Base-by-base conservation (phyloP, 106 monocot genomes). In the Gastrodia elata region DNA sequence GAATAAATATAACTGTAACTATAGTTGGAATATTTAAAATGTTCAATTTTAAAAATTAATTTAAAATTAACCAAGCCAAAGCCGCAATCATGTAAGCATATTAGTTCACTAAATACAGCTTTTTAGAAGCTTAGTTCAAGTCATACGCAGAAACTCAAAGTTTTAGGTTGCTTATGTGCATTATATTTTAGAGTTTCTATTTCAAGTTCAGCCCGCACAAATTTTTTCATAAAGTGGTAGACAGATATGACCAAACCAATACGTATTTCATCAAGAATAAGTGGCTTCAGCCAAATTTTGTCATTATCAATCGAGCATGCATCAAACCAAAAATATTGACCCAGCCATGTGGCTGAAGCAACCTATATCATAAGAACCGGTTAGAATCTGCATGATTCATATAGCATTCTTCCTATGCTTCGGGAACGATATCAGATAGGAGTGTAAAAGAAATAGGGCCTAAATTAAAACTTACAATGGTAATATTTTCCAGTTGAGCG, bases 401-500 rank as follows among this genome's bases (percentile, higher is more conserved):
- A 11, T 27, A 59, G 25, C 4, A 30, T 27, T n/a, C 61, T 30
- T 3, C 10, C 27, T 10, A 24, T 30, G 10, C 61, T 33, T 61
- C 0, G 32, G 32, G 61, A 61, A 61, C 13, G 61, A 61, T 67
- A 8, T 7, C 35, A 67, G 0, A 36, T 15, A 9, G n/a, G 18
- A 10, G 20, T 27, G 10, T 38, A 38, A 8, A 3, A 24, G 39
- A 39, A 58, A 40, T 37, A 25, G 20, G 35, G 36, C 8, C 48
- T 35, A 20, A 41, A 71, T 6, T 26, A 33, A 36, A 77, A 49
- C 93, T 91, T 88, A 97, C 97, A 97, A 74, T 97, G 97, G 71
- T 97, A 97, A 72, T 97, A 97, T 64, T 97, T 97, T 68, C 97
- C 97, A 32, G 97, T 97, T 72, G 97, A 97, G 25, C 97, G 84